Percentiles rank a stretch among this genome's conserved stretches.
phyloP scores from a whole-genome alignment of 805 yeast species.

The Kurtzmaniella cleridarum region DNA sequence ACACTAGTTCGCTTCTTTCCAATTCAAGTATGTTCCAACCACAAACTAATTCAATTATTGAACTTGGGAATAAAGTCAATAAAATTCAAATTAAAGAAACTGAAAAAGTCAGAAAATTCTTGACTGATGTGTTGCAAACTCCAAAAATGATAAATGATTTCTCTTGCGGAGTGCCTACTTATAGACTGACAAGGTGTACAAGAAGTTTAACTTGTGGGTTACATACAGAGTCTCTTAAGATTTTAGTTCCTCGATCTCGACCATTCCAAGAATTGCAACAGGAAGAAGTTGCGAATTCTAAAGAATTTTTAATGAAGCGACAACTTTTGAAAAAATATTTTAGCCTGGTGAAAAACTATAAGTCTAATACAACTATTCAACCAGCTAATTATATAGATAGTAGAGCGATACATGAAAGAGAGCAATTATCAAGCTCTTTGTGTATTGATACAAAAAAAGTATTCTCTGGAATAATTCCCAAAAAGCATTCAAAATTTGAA shows the following conservation, averaged over 20 bases:
- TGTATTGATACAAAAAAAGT: too few relatives aligned
- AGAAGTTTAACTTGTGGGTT: constrained; percentile 5
- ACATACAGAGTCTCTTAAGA: constrained; percentile 3
- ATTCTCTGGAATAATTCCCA: not conserved
- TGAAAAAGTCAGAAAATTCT: not conserved
- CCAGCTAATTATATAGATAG: too few relatives aligned
- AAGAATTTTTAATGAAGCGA: constrained; percentile 1
- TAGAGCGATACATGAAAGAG: too few relatives aligned
- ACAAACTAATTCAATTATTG: too few relatives aligned
- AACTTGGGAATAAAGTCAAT: too few relatives aligned
- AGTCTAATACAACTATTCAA: not conserved
- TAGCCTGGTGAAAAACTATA: not conserved
- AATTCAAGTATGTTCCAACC: too few relatives aligned
- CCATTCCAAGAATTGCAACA: constrained; percentile 1
- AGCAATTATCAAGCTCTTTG: too few relatives aligned
- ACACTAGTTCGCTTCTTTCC: too few relatives aligned
- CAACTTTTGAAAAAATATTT: constrained; percentile 1
- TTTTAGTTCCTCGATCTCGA: constrained; percentile 5
- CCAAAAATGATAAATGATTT: constrained; percentile 6
- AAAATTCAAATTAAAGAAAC: too few relatives aligned
- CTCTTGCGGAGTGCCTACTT: constrained; percentile 9
- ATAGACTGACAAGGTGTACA: constrained; percentile 4
- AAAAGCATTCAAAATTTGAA: not conserved
- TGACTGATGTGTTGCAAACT: not conserved
- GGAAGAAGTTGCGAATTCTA: constrained; percentile 1